phyloP scores from a whole-genome alignment of 176 grass and related monocot genomes.

The Typha latifolia region DNA sequence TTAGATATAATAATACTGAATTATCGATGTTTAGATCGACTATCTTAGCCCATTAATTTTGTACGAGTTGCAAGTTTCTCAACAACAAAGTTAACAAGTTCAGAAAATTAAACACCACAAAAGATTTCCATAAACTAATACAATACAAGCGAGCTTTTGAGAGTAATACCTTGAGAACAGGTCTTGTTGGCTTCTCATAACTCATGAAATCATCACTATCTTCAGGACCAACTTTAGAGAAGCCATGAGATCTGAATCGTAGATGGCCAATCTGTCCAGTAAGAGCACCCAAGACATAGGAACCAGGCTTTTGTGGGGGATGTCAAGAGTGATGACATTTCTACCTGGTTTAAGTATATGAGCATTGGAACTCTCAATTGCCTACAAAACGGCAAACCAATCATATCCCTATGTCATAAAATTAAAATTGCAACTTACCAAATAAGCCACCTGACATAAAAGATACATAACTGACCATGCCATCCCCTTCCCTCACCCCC shows the following conservation, averaged over 20 bases:
- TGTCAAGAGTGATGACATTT: conserved; percentile 64
- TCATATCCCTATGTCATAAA: background rate
- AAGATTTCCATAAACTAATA: background rate
- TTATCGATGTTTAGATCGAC: too few relatives aligned
- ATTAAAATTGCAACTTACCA: too few relatives aligned
- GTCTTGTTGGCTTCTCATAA: conserved; percentile 88
- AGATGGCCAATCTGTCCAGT: conserved; percentile 97
- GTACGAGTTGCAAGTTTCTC: background rate
- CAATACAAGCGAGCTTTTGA: background rate
- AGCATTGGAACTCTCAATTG: conserved; percentile 60
- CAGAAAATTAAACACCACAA: background rate
- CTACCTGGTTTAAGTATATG: conserved; percentile 76
- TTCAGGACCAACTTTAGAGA: conserved; percentile 85
- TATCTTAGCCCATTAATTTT: background rate
- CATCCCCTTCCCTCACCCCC: too few relatives aligned
- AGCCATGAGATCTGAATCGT: conserved; percentile 91
- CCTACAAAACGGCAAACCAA: conserved; percentile 34
- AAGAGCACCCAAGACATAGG: conserved; percentile 90
- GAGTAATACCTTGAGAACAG: conserved; percentile 84
- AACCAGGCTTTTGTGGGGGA: conserved; percentile 92
- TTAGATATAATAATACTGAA: too few relatives aligned
- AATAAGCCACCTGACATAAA: too few relatives aligned
- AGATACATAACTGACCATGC: too few relatives aligned
- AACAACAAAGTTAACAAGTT: background rate
- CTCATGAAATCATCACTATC: conserved; percentile 96